These are phyloP conservation scores for Diaporthe longicolla DNA, from an alignment of 2,329 filamentous ascomycete genomes.

Conservation along the genomic window DNA sequence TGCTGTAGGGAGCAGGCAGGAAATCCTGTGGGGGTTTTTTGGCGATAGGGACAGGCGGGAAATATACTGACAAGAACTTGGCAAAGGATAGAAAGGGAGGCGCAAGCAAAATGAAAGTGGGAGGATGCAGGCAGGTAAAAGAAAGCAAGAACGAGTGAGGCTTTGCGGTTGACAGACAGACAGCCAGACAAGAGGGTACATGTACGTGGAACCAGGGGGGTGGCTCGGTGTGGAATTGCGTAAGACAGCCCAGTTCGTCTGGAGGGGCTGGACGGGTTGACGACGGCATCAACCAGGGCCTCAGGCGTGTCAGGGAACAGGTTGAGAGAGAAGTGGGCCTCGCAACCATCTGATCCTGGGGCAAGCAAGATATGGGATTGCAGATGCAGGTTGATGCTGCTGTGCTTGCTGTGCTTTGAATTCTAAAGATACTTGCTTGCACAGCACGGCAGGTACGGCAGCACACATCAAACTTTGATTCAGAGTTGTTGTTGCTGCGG, in stretches of 20 bases:
- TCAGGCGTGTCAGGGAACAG: slow-evolving; percentile 14
- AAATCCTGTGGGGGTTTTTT: neutral
- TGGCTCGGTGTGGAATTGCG: slow-evolving; percentile 29
- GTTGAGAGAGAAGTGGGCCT: slow-evolving; percentile 18
- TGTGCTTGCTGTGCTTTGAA: neutral
- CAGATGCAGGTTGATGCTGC: neutral
- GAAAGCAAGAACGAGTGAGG: slow-evolving; percentile 9
- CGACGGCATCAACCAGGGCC: slow-evolving; percentile 26
- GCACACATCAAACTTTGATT: neutral
- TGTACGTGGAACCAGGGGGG: slow-evolving; percentile 22
- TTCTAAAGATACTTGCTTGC: neutral
- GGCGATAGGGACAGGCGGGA: neutral
- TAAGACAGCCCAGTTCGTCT: slow-evolving; percentile 23
- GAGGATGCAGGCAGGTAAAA: slow-evolving; percentile 7
- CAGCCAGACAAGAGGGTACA: neutral
- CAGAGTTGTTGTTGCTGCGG: neutral
- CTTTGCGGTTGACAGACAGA: slow-evolving; percentile 1
- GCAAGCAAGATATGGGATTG: neutral
- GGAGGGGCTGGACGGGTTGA: slow-evolving; percentile 14
- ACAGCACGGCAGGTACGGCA: neutral
- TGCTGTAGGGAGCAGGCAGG: neutral
- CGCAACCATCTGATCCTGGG: slow-evolving; percentile 18
- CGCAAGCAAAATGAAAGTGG: slow-evolving; percentile 16
- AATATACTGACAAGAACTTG: neutral
- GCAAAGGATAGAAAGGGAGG: neutral